A percentile compares a stretch with the other conserved stretches of the same genome.
Evolutionary conservation across 2,329 filamentous ascomycete genomes (phyloP).

Genomic region (Penicillium sp.): DNA sequence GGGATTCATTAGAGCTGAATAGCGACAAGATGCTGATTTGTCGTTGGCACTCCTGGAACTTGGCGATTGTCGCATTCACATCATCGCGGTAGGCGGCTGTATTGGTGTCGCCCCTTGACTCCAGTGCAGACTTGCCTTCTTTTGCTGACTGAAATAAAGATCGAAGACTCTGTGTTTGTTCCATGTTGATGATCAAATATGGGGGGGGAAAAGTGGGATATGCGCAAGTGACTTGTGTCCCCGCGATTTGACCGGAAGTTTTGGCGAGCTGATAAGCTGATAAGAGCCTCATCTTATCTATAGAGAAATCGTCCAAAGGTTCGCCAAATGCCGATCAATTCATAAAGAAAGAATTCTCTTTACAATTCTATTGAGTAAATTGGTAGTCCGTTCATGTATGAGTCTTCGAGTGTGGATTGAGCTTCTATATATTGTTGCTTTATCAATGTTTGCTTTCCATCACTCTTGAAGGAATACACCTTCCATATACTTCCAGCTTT

Average conservation of each 20-base stretch:
- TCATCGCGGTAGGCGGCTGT: slow-evolving; percentile 66
- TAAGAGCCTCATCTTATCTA: slow-evolving; percentile 16
- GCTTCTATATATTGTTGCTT: too few species aligned
- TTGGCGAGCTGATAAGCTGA: slow-evolving; percentile 22
- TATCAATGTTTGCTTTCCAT: too few species aligned
- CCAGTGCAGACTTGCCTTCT: slow-evolving; percentile 56
- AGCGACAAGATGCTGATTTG: slow-evolving; percentile 71
- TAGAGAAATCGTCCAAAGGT: neutral
- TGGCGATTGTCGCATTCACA: slow-evolving; percentile 64
- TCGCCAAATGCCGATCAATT: too few species aligned
- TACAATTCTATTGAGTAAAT: too few species aligned
- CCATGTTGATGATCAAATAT: slow-evolving; percentile 27
- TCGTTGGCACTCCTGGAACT: slow-evolving; percentile 71
- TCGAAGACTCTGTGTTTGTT: slow-evolving; percentile 55
- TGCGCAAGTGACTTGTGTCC: slow-evolving; percentile 7
- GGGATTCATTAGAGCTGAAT: slow-evolving; percentile 85
- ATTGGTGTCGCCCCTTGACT: slow-evolving; percentile 64
- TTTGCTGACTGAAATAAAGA: slow-evolving; percentile 58
- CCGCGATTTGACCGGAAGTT: slow-evolving; percentile 25
- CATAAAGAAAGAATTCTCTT: too few species aligned
- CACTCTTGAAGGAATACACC: too few species aligned
- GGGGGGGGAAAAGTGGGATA: neutral
- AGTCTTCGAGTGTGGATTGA: too few species aligned
- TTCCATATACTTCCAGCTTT: neutral
- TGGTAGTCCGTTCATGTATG: too few species aligned